These are phyloP conservation scores for Hymenoscyphus occultus DNA, from an alignment of 2,329 filamentous ascomycete species.

Conservation along the genomic window DNA sequence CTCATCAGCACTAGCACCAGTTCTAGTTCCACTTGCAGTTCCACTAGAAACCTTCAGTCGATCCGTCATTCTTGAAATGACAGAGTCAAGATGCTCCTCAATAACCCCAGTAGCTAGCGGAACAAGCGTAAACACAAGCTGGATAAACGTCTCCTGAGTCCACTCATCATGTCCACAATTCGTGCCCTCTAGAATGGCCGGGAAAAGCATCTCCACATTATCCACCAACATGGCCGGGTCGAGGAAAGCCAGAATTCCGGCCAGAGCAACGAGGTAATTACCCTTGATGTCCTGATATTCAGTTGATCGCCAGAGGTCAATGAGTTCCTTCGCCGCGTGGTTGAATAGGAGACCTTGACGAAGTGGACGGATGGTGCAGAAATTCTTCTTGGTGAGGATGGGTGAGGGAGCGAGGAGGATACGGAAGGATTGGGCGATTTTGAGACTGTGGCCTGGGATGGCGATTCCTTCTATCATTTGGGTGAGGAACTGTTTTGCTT, in stretches of 20 bases:
- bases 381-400: conserved; percentile 32
- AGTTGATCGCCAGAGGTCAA: conserved; percentile 20
- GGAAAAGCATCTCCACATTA: conserved; percentile 23
- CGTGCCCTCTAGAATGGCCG: conserved; percentile 29
- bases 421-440: conserved; percentile 31
- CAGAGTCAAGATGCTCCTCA: conserved; percentile 29
- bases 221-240: conserved; percentile 19
- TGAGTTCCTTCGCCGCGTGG: conserved; percentile 19
- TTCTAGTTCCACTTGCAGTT: no score
- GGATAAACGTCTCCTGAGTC: conserved; percentile 28
- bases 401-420: conserved; percentile 30
- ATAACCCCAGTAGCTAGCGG: conserved; percentile 22
- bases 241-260: conserved; percentile 29
- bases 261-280: conserved; percentile 33
- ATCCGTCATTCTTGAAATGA: conserved; percentile 33
- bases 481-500: conserved; percentile 18
- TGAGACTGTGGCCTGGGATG: conserved; percentile 19
- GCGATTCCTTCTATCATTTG: conserved; percentile 28
- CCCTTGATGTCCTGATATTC: conserved; percentile 18
- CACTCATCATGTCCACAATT: conserved; percentile 27
- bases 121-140: conserved; percentile 25
- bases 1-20: no score
- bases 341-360: conserved; percentile 28
- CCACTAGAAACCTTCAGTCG: conserved; percentile 21
- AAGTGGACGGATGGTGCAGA: conserved; percentile 30